Conservation (phyloP, 78 protist species). For the Mantamonas sphyraenae region DNA sequence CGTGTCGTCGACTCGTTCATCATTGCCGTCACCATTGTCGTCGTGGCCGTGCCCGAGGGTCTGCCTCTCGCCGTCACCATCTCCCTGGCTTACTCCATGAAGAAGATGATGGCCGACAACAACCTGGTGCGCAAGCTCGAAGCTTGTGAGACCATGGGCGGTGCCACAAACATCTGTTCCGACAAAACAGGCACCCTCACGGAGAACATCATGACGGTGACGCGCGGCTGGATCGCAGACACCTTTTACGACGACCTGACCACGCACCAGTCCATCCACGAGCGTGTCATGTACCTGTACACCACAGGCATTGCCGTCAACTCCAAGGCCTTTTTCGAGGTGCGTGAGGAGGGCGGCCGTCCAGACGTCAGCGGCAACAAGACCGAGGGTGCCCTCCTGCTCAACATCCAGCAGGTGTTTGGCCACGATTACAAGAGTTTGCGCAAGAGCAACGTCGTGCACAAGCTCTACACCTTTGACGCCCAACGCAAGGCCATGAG, state of each 20-base stretch:
- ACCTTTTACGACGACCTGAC: background rate
- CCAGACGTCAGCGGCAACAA: conserved; percentile 16
- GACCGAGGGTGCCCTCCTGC: conserved; percentile 29
- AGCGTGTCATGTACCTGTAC: background rate
- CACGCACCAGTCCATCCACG: background rate
- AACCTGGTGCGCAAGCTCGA: conserved; percentile 74
- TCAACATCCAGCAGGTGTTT: background rate
- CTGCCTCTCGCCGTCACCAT: conserved; percentile 84
- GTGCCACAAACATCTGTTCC: conserved; percentile 52
- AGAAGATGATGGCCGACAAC: conserved; percentile 67
- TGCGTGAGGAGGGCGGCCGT: background rate
- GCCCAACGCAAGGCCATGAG: background rate
- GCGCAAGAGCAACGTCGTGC: background rate
- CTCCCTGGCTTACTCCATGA: conserved; percentile 84
- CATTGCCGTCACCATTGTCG: conserved; percentile 86
- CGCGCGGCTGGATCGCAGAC: background rate
- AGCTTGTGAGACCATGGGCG: conserved; percentile 91
- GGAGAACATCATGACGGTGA: conserved; percentile 87
- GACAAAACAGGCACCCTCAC: conserved; percentile 91
- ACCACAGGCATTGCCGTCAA: background rate
- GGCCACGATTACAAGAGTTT: background rate
- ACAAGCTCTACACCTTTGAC: background rate
- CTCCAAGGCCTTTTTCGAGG: background rate
- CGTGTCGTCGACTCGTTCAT: conserved; percentile 53
- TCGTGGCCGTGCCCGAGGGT: conserved; percentile 95